Evolutionary conservation across 345 rosid genomes (phyloP).

Genomic region (Eucalyptus marginata): DNA sequence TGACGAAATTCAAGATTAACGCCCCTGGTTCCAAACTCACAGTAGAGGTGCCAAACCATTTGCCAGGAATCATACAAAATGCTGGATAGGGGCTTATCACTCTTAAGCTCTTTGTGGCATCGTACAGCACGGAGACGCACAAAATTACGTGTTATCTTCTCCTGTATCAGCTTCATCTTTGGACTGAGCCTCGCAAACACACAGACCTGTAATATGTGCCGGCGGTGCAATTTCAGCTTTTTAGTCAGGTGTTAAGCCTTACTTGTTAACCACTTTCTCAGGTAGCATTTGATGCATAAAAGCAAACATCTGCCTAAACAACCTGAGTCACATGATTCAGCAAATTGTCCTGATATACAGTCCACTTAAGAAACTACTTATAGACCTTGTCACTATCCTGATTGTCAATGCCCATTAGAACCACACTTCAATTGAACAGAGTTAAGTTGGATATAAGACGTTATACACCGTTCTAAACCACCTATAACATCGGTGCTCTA

Average conservation of each 20-base stretch:
- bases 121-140: conserved; percentile 40
- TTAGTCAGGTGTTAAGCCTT: neutral
- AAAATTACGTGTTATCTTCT: conserved; percentile 14
- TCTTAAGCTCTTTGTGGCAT: conserved; percentile 69
- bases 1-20: conserved; percentile 36
- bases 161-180: conserved; percentile 11
- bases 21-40: conserved; percentile 80
- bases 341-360: neutral
- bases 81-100: conserved; percentile 25
- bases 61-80: conserved; percentile 43
- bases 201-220: conserved; percentile 34
- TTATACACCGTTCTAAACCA: neutral
- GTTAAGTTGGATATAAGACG: neutral
- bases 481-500: neutral
- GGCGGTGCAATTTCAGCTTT: neutral
- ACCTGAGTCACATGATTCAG: neutral
- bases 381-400: neutral
- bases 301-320: neutral
- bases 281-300: neutral
- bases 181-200: conserved; percentile 31
- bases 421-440: neutral
- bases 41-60: conserved; percentile 56
- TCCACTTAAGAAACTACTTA: neutral
- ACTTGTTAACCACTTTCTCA: neutral
- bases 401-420: neutral